phyloP scores from a whole-genome alignment of 495 filamentous ascomycete species.

The Talaromyces thailandensis region DNA sequence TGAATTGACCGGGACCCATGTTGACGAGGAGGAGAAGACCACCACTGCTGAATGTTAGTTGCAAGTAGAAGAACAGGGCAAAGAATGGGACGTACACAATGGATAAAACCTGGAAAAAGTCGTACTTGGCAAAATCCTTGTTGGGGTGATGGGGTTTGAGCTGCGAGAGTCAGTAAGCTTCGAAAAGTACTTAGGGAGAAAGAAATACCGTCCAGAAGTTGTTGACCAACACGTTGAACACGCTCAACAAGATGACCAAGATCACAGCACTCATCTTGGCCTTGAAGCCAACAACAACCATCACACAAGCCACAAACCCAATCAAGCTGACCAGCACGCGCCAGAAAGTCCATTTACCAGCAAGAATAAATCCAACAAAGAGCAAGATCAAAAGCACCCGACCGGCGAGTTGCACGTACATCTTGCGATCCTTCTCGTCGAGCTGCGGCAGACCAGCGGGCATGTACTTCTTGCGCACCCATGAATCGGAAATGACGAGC shows the following conservation, averaged over 20 bases:
- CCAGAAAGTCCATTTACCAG: slow-evolving; percentile 83
- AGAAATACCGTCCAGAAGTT: slow-evolving; percentile 98
- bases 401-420: slow-evolving; percentile 98
- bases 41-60: slow-evolving; percentile 44
- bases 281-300: slow-evolving; percentile 99
- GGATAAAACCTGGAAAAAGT: slow-evolving; percentile 99
- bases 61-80: neutral
- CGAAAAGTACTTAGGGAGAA: neutral
- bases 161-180: slow-evolving; percentile 36
- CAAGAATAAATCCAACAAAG: slow-evolving; percentile 93
- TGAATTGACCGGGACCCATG: slow-evolving; percentile 95
- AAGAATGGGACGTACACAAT: slow-evolving; percentile 65
- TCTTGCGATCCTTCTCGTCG: slow-evolving; percentile 98
- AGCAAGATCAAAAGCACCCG: slow-evolving; percentile 95
- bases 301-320: slow-evolving; percentile 86
- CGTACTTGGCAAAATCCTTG: slow-evolving; percentile 99
- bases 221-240: slow-evolving; percentile 96
- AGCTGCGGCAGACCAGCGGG: slow-evolving; percentile 89
- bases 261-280: slow-evolving; percentile 96
- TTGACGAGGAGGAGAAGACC: slow-evolving; percentile 93
- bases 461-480: slow-evolving; percentile 94
- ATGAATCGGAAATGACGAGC: slow-evolving; percentile 96
- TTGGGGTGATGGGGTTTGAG: slow-evolving; percentile 97
- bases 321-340: slow-evolving; percentile 72
- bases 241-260: slow-evolving; percentile 84